Conservation (phyloP, 805 yeast genomes). For the Saccharomyces mikatae region DNA sequence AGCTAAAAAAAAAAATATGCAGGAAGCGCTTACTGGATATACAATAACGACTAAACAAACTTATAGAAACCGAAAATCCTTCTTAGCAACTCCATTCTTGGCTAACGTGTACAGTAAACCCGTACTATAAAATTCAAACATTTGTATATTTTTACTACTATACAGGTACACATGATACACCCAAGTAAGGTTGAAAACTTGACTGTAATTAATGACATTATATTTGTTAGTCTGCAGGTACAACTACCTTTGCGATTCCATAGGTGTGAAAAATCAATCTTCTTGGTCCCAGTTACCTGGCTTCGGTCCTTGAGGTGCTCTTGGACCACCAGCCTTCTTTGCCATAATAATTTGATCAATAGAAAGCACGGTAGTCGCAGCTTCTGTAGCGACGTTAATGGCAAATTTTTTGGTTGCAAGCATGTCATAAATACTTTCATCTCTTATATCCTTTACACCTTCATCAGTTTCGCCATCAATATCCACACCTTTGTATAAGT, state of each 20-base stretch:
- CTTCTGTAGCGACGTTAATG: conserved; percentile 88
- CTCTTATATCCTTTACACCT: conserved; percentile 65
- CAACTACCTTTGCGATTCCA: background rate
- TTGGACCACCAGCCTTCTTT: conserved; percentile 97
- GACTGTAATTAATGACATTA: background rate
- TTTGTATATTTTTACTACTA: background rate
- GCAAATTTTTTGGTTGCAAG: conserved; percentile 78
- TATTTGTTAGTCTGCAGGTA: background rate
- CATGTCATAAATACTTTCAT: conserved; percentile 68
- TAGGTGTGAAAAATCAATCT: conserved; percentile 38
- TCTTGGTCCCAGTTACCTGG: conserved; percentile 97
- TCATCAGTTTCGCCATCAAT: conserved; percentile 63
- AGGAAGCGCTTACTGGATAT: background rate
- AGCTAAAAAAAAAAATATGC: background rate
- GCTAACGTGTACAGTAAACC: background rate
- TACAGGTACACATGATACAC: background rate
- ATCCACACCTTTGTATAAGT: conserved; percentile 54
- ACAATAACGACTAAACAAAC: background rate
- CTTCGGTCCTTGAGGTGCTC: conserved; percentile 72
- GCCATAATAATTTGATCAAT: conserved; percentile 98
- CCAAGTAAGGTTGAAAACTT: background rate
- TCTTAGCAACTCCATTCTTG: background rate
- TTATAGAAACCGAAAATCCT: background rate
- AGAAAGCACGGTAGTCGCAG: conserved; percentile 66
- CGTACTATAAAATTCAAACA: background rate